These are phyloP conservation scores for Phytopythium mirpurense DNA, from an alignment of 352 stramenopile species.

Conservation along the genomic window DNA sequence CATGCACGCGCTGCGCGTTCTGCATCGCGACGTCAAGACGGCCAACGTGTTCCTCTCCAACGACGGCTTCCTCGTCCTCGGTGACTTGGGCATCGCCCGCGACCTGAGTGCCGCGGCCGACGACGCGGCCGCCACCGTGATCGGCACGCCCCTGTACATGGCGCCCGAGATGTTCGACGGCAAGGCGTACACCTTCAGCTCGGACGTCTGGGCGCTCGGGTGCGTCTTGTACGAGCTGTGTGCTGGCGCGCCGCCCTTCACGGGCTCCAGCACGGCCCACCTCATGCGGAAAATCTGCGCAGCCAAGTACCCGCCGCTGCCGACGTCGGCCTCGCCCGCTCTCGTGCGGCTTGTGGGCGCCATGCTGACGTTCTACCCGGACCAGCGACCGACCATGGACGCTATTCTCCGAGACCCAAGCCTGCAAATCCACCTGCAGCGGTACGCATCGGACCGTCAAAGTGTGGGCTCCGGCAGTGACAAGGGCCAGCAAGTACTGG, in stretches of 20 bases:
- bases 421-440: slow-evolving; percentile 22
- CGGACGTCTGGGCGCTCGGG: slow-evolving; percentile 88
- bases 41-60: slow-evolving; percentile 82
- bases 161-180: slow-evolving; percentile 80
- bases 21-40: slow-evolving; percentile 91
- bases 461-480: neutral
- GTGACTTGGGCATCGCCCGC: slow-evolving; percentile 85
- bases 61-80: slow-evolving; percentile 71
- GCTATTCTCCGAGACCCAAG: slow-evolving; percentile 26
- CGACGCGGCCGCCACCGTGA: slow-evolving; percentile 61
- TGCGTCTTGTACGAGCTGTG: slow-evolving; percentile 86
- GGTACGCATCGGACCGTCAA: slow-evolving; percentile 26
- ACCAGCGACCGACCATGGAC: slow-evolving; percentile 23
- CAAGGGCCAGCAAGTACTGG: slow-evolving; percentile 16
- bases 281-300: slow-evolving; percentile 58
- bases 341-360: slow-evolving; percentile 25
- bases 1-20: slow-evolving; percentile 76
- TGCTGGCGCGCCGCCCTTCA: slow-evolving; percentile 57
- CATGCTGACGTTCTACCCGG: slow-evolving; percentile 34
- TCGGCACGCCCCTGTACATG: slow-evolving; percentile 91
- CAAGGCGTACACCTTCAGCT: slow-evolving; percentile 70
- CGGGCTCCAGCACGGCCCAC: slow-evolving; percentile 31
- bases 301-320: slow-evolving; percentile 23
- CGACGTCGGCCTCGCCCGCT: slow-evolving; percentile 18
- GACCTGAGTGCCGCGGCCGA: slow-evolving; percentile 11